A percentile compares a stretch with the other conserved stretches of the same genome.
These are phyloP conservation scores for Hypomyces rosellus DNA, from an alignment of 2,329 filamentous ascomycete species.

Conservation along the genomic window DNA sequence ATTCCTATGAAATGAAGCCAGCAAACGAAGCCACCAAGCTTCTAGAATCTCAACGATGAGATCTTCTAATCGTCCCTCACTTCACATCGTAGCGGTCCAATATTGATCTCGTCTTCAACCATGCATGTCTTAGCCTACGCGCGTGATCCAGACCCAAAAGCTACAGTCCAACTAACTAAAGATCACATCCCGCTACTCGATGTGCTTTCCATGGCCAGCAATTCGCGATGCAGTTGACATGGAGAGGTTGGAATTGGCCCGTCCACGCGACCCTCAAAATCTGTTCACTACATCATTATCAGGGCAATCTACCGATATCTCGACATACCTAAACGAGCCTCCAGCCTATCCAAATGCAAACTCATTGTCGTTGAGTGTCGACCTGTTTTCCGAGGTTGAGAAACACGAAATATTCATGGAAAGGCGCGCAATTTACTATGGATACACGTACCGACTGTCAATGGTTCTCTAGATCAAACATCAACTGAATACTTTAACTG, in stretches of 20 bases:
- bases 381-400: not conserved
- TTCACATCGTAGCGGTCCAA: too few species aligned
- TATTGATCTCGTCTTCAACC: not conserved
- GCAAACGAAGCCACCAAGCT: too few species aligned
- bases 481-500: not conserved
- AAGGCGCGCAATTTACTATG: not conserved
- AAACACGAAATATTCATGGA: not conserved
- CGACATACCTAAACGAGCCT: not conserved
- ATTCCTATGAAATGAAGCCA: too few species aligned
- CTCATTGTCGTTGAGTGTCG: not conserved
- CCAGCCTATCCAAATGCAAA: not conserved
- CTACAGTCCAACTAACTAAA: not conserved
- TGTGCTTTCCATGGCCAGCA: not conserved
- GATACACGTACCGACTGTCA: not conserved
- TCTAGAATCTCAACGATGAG: too few species aligned
- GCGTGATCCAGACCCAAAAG: not conserved
- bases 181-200: not conserved
- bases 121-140: not conserved
- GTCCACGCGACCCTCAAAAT: not conserved
- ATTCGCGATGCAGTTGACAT: not conserved
- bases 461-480: not conserved
- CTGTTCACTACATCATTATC: not conserved
- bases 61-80: too few species aligned
- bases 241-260: not conserved
- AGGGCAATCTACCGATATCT: not conserved